Evolutionary conservation across 2,329 filamentous ascomycete species (phyloP).

Genomic region (Rugonectria rugulosa): DNA sequence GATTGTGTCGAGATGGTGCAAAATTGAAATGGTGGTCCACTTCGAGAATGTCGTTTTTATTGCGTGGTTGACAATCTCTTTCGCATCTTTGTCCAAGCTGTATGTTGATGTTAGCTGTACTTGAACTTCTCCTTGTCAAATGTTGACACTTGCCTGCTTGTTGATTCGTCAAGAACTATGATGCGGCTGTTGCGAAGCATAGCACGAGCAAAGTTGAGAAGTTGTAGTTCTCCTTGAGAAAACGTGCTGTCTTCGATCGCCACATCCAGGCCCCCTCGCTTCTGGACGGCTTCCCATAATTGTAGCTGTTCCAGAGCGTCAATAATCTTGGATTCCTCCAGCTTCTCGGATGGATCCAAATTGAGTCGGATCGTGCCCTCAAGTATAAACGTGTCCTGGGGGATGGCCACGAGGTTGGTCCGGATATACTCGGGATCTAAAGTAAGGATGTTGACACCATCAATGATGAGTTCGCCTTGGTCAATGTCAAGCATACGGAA

Average conservation of each 20-base stretch:
- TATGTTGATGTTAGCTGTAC: neutral
- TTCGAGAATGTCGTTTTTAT: neutral
- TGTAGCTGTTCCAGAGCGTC: constrained; percentile 54
- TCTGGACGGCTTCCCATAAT: constrained; percentile 51
- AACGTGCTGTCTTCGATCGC: constrained; percentile 44
- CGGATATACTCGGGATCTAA: constrained; percentile 39
- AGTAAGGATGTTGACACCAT: constrained; percentile 48
- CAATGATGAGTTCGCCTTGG: constrained; percentile 52
- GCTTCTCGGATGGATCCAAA: constrained; percentile 50
- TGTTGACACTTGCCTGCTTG: neutral
- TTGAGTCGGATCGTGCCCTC: constrained; percentile 55
- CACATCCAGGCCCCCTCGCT: constrained; percentile 47
- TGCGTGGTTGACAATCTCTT: neutral
- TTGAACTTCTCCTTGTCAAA: neutral
- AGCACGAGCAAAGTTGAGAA: constrained; percentile 56
- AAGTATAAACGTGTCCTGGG: constrained; percentile 61
- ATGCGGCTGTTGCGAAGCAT: constrained; percentile 47
- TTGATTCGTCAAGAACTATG: neutral
- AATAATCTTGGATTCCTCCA: constrained; percentile 51
- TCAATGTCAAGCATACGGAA: constrained; percentile 55
- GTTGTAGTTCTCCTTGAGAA: constrained; percentile 57
- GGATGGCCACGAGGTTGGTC: constrained; percentile 49
- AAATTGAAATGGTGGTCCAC: neutral
- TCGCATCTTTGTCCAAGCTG: neutral
- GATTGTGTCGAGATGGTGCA: neutral